A percentile compares a stretch with the other conserved stretches of the same genome.
Evolutionary conservation across 805 yeast genomes (phyloP).

Genomic region (Komagataella pseudopastoris): DNA sequence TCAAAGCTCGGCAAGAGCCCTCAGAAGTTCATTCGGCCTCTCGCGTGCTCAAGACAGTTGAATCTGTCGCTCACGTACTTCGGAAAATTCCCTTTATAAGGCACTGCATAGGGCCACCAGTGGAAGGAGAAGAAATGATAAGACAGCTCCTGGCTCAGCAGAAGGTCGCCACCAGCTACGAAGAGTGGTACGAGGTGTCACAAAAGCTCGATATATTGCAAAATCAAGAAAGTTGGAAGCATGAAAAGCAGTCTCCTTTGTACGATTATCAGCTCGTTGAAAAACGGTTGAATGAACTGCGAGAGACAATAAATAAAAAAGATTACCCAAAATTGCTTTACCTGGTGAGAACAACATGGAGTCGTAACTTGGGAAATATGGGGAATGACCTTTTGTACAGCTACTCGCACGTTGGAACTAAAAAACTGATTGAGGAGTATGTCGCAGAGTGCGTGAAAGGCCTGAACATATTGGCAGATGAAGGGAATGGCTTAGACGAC

Average conservation of each 20-base stretch:
- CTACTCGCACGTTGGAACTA: constrained; percentile 79
- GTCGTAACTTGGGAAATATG: constrained; percentile 75
- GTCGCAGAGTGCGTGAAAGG: constrained; percentile 56
- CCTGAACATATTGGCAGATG: constrained; percentile 24
- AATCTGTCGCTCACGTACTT: constrained; percentile 17
- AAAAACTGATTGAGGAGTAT: constrained; percentile 70
- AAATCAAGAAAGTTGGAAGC: constrained; percentile 65
- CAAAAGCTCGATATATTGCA: constrained; percentile 48
- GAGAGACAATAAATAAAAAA: constrained; percentile 37
- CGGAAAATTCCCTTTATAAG: constrained; percentile 18
- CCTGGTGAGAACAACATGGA: constrained; percentile 73
- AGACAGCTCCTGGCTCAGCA: constrained; percentile 27
- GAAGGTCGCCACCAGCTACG: constrained; percentile 29
- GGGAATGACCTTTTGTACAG: constrained; percentile 69
- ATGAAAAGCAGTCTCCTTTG: constrained; percentile 39
- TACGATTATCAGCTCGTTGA: constrained; percentile 62
- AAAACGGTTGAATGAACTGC: constrained; percentile 38
- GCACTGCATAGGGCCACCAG: constrained; percentile 24
- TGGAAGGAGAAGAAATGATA: constrained; percentile 20
- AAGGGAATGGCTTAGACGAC: constrained; percentile 39
- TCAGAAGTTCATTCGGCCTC: background rate
- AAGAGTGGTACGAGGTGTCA: constrained; percentile 59
- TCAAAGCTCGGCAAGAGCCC: background rate
- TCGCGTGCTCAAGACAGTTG: constrained; percentile 11
- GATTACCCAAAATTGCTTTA: constrained; percentile 56